Evolutionary conservation across 805 yeast genomes (phyloP).

Genomic region (Candida nonsorbophila): DNA sequence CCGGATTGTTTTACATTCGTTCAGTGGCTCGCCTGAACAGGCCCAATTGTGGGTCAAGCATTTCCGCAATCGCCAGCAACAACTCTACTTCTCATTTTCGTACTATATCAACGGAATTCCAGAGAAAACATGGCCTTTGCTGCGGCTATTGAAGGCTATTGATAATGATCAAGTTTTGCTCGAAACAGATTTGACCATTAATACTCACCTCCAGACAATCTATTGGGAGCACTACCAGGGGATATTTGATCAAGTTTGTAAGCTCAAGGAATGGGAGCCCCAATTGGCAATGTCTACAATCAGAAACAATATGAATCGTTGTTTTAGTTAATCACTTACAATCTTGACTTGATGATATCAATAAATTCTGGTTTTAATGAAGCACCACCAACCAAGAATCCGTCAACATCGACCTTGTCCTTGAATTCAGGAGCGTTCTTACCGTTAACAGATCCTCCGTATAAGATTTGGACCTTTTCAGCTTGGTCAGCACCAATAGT

Average conservation of each 20-base stretch:
- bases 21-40: constrained; percentile 76
- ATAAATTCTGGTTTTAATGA: constrained; percentile 96
- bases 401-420: constrained; percentile 92
- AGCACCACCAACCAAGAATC: constrained; percentile 99
- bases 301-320: not conserved
- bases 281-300: not conserved
- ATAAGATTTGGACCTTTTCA: constrained; percentile 77
- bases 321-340: constrained; percentile 26
- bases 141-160: constrained; percentile 12
- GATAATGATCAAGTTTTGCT: constrained; percentile 20
- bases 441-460: constrained; percentile 98
- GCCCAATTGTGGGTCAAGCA: constrained; percentile 42
- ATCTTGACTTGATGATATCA: constrained; percentile 90
- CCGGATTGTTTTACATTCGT: constrained; percentile 71
- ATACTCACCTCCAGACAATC: constrained; percentile 13
- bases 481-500: constrained; percentile 79
- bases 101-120: constrained; percentile 40
- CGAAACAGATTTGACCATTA: constrained; percentile 34
- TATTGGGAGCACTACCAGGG: constrained; percentile 17
- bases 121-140: constrained; percentile 17
- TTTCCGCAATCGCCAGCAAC: constrained; percentile 15
- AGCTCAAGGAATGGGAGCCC: constrained; percentile 11
- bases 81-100: constrained; percentile 51
- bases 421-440: constrained; percentile 85
- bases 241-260: constrained; percentile 13